Conservation (phyloP, 805 yeast genomes). For the Yamadazyma sp. region DNA sequence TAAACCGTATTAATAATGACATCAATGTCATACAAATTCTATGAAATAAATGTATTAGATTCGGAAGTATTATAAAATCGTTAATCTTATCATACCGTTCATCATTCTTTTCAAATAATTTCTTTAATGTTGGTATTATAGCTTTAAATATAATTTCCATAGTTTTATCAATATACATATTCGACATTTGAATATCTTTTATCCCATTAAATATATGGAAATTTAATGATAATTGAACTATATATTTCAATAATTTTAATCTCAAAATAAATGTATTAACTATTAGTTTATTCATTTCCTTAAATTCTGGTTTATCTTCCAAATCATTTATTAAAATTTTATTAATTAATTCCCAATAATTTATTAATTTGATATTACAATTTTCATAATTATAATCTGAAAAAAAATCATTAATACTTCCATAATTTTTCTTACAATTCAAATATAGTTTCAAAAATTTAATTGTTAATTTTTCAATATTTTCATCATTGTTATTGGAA, state of each 20-base stretch:
- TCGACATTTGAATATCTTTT: not conserved
- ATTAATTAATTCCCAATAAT: too few species aligned
- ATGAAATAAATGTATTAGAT: slow-evolving; percentile 9
- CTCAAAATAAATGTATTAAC: slow-evolving; percentile 5
- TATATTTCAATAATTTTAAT: slow-evolving; percentile 1
- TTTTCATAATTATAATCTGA: not conserved
- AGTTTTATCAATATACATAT: slow-evolving; percentile 3
- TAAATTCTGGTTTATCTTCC: too few species aligned
- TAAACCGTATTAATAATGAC: slow-evolving; percentile 5
- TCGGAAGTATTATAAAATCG: slow-evolving; percentile 9
- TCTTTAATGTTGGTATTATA: slow-evolving; percentile 3
- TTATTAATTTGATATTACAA: too few species aligned
- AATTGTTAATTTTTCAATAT: slow-evolving; percentile 7
- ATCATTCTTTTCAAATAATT: slow-evolving; percentile 5
- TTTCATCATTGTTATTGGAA: slow-evolving; percentile 5
- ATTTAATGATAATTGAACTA: slow-evolving; percentile 3
- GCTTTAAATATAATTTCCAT: slow-evolving; percentile 1
- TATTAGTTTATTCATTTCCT: not conserved
- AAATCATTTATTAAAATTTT: too few species aligned
- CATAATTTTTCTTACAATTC: not conserved
- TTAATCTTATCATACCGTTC: slow-evolving; percentile 3
- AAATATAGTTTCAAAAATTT: not conserved
- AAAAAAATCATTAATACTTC: not conserved
- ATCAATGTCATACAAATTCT: slow-evolving; percentile 4
- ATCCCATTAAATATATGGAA: slow-evolving; percentile 9